Evolutionary conservation across 2,329 filamentous ascomycete genomes (phyloP), one percentile per base, ranked within the genome.

Genomic region (Colletotrichum spaethianum): DNA sequence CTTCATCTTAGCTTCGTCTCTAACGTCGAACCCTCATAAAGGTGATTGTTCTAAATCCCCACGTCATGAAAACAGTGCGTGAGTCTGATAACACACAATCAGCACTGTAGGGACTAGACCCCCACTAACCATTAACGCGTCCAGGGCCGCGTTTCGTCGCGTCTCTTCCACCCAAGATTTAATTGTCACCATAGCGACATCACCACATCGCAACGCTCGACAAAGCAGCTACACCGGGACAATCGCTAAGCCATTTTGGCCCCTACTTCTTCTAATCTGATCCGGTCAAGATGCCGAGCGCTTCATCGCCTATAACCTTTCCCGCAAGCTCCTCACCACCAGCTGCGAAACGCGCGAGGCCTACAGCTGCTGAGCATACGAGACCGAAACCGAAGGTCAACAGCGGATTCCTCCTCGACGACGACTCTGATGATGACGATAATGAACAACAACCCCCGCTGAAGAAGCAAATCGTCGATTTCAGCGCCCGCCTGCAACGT

Each of bases 241-340:
- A 31, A 9, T 31, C 11, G 11, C n/a, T 12, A 23, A 11, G 28
- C n/a, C 2, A 26, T 3, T 55, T 31, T 28, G 38, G 16, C 20
- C 12, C 18, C 31, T 20, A 20, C 11, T 4, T 28, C 6, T 8
- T 2, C 40, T 9, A 18, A 46, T 28, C 8, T 20, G 7, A 28
- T 8, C 4, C 1, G 23, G 3, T 8, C 70, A 70, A 63, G 53
- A 93, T 93, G 90, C 82, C 89, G 33, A 84, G 87, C 46, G 84
- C 88, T 48, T 92, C 91, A 8, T 91, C 91, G 18, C 88, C 91
- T 2, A 80, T 91, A 26, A 78, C 84, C 33, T 89, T 89, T 71
- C 88, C 89, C 2, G 80, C 84, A 8, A 89, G 85, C 76, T 89
- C 89, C 31, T 75, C 80, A 46, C 80, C 80, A 50, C 77, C 76